Evolutionary conservation across 306 rosid species (phyloP), one percentile per base, ranked within the genome.

Genomic region (Vigna nakashimae): DNA sequence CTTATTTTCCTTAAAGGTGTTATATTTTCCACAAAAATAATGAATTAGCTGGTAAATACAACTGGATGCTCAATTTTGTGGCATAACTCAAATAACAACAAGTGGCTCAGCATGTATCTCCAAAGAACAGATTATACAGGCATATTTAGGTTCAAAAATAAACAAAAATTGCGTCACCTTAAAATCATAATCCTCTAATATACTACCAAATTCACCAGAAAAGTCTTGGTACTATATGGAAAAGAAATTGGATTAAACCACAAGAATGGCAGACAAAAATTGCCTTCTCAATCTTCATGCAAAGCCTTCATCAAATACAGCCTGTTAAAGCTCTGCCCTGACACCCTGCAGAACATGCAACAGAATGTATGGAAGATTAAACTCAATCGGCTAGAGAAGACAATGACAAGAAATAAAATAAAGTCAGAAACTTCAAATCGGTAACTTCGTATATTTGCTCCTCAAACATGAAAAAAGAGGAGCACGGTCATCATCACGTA

Each of bases 241-340:
- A 65, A 77, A 16, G 53, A 65, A 65, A 57, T 65, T 65, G 77
- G 55, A 78, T 11, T 28, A 59, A 73, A 49, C 72, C 53, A 85
- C 69, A 46, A 50, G 30, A 85, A 57, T 14, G 57, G 11, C 65
- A 40, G 24, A 57, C 75, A 75, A 73, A 69, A 69, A 16, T 79
- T 46, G 60, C 65, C 48, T 32, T 70, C 56, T 88, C 71, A 90
- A 38, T 91, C 86, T 53, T 93, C 97, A 15, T 87, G 93, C 88
- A 93, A 76, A 32, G 95, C 95, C 86, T 93, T 93, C 84, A 81
- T 87, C 93, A 93, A 78, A 84, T 93, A 84, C 71, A 93, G 85
- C 78, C 89, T 85, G 89, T 90, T 88, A 77, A 93, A 93, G 86
- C 91, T 91, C 87, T 93, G 97, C 56, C 98, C 97, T 7, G 95